phyloP scores from a whole-genome alignment of 352 stramenopile genomes.

The Phytophthora sp. region DNA sequence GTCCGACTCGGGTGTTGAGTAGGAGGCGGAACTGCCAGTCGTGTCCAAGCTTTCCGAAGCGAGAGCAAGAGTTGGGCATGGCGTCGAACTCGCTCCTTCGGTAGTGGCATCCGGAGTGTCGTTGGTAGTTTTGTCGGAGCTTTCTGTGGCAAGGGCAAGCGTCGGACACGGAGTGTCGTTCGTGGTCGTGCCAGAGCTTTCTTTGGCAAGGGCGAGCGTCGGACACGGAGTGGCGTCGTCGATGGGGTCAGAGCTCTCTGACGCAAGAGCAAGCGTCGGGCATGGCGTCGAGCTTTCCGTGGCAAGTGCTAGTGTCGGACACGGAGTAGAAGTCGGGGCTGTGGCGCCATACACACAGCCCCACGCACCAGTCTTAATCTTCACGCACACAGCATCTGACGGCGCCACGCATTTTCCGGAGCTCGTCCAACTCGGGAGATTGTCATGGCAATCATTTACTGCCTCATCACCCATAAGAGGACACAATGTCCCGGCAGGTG shows the following conservation, averaged over 20 bases:
- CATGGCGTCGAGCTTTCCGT: neutral
- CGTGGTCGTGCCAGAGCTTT: neutral
- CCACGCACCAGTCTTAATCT: conserved; percentile 68
- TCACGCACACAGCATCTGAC: conserved; percentile 48
- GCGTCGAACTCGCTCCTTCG: neutral
- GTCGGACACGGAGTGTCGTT: neutral
- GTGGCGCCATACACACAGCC: conserved; percentile 38
- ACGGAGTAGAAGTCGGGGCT: neutral
- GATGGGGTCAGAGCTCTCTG: conserved; percentile 1
- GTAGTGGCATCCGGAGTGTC: neutral
- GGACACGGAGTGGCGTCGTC: neutral
- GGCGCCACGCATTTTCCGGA: conserved; percentile 48
- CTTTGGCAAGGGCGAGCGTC: neutral
- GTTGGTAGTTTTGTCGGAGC: neutral
- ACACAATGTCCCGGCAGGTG: conserved; percentile 45
- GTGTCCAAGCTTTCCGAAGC: conserved; percentile 1
- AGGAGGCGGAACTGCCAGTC: neutral
- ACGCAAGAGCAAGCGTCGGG: conserved; percentile 4
- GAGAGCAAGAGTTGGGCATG: conserved; percentile 1
- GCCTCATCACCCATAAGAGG: conserved; percentile 54
- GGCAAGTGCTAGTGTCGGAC: conserved; percentile 3
- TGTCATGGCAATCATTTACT: conserved; percentile 51
- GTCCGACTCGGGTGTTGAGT: neutral
- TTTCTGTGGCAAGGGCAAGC: neutral
- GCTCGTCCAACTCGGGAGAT: conserved; percentile 49